Percentiles rank a stretch among this genome's conserved stretches.
Evolutionary conservation across 805 yeast species (phyloP).

Genomic region (Hanseniaspora pseudoguilliermondii): DNA sequence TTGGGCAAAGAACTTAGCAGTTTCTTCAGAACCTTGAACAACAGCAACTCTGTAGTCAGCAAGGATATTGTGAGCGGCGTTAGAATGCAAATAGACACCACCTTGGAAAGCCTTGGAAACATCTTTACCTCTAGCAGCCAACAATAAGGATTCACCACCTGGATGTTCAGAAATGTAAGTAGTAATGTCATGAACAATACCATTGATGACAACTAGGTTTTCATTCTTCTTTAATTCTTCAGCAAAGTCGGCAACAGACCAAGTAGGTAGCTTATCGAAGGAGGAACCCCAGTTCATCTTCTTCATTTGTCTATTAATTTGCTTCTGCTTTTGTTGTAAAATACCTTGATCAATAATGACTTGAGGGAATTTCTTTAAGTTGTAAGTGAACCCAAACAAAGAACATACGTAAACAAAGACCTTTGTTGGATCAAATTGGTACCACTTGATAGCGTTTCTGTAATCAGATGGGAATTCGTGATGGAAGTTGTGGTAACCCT

Average conservation of each 20-base stretch:
- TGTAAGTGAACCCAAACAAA: constrained; percentile 55
- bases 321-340: constrained; percentile 73
- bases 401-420: constrained; percentile 45
- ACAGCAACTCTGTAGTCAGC: constrained; percentile 77
- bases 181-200: constrained; percentile 68
- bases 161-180: constrained; percentile 64
- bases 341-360: constrained; percentile 74
- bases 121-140: constrained; percentile 65
- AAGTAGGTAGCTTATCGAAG: constrained; percentile 52
- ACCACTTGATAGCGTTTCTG: constrained; percentile 79
- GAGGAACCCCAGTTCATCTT: constrained; percentile 66
- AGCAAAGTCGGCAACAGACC: constrained; percentile 54
- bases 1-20: constrained; percentile 33
- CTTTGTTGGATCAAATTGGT: constrained; percentile 78
- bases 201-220: constrained; percentile 59
- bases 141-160: constrained; percentile 65
- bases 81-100: constrained; percentile 73
- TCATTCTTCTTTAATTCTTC: constrained; percentile 37
- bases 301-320: constrained; percentile 49
- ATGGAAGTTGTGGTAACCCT: constrained; percentile 83
- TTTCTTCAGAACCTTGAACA: constrained; percentile 52
- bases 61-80: constrained; percentile 72
- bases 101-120: constrained; percentile 78
- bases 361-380: constrained; percentile 63
- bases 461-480: constrained; percentile 84